Evolutionary conservation across 202 grass and related monocot species (phyloP).

Genomic region (Schoenoplectus tabernaemontani): DNA sequence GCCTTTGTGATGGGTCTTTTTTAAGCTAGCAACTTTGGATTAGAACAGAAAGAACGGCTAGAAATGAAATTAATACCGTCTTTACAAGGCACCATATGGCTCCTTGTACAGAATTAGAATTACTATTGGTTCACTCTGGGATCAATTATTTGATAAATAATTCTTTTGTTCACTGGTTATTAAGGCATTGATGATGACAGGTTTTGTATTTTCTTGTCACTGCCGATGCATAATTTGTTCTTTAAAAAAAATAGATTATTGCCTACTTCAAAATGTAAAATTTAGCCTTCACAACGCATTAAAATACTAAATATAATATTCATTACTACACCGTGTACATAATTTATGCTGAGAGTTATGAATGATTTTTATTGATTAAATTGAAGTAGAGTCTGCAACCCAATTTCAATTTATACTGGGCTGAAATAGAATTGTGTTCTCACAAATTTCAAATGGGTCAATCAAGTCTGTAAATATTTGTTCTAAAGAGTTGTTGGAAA

Average conservation of each 20-base stretch:
- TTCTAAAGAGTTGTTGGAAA: not conserved
- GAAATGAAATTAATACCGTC: constrained; percentile 1
- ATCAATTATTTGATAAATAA: constrained; percentile 1
- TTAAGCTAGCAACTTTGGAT: not conserved
- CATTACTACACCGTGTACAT: not conserved
- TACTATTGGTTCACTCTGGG: not conserved
- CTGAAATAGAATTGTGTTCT: not conserved
- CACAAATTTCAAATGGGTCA: not conserved
- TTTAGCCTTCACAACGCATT: not conserved
- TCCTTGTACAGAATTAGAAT: not conserved
- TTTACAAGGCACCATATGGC: not conserved
- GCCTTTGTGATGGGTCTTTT: not conserved
- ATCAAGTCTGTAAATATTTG: not conserved
- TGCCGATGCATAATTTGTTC: not conserved
- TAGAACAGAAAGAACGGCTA: not conserved
- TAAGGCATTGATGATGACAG: not conserved
- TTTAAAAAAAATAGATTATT: not conserved
- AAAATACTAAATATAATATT: not conserved
- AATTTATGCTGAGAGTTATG: not conserved
- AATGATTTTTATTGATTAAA: not conserved
- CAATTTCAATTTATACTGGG: not conserved
- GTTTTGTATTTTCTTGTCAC: not conserved
- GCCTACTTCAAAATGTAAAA: not conserved
- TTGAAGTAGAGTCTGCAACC: not conserved
- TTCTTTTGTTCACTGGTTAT: not conserved